Evolutionary conservation across 192 early-diverging fungal genomes (phyloP), one percentile per base, ranked within the genome.

Genomic region (Entomortierella beljakovae): DNA sequence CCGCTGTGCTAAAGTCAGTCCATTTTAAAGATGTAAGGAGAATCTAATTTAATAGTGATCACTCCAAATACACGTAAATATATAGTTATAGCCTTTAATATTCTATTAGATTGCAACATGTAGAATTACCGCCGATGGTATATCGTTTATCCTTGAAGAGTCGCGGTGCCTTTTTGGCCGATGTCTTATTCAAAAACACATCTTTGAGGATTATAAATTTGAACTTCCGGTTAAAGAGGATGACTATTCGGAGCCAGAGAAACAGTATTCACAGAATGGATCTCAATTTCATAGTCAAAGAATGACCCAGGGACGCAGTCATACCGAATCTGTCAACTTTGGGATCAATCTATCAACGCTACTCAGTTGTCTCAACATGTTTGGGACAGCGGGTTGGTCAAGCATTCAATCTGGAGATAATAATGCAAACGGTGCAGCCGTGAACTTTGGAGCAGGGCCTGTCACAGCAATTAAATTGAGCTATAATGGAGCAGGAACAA

Each of bases 151-250:
- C 11, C 25, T 79, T 15, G 75, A 79, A 43, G 75, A 79, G 1
- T 79, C 75, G 10, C 75, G 75, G 15, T 79, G 75, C 22, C 55
- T 79, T 2, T 69, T 79, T 55, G 61, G 56, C 11, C 66, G 61
- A 13, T 79, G 75, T 38, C 50, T 70, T 6, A 70, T 79, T 9
- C 60, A 59, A 40, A 52, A 34, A 22, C 56, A 68, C 15, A 43
- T 79, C 20, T 79, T 79, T 70, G 75, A 79, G 8, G 75, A 79
- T 23, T 79, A 53, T 23, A 57, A 64, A 0, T 79, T 70, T 23
- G 50, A 23, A 4, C 56, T 54, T 6, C 25, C 18, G 1, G 6
- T 31, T 20, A 20, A 34, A 4, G 29, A 57, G 6, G 54, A 20
- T 23, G 54, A 32, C 8, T 18, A 6, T 22, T 32, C 6, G 13